Evolutionary conservation across 2,329 filamentous ascomycete genomes (phyloP).

Genomic region (Neocucurbitaria cava): DNA sequence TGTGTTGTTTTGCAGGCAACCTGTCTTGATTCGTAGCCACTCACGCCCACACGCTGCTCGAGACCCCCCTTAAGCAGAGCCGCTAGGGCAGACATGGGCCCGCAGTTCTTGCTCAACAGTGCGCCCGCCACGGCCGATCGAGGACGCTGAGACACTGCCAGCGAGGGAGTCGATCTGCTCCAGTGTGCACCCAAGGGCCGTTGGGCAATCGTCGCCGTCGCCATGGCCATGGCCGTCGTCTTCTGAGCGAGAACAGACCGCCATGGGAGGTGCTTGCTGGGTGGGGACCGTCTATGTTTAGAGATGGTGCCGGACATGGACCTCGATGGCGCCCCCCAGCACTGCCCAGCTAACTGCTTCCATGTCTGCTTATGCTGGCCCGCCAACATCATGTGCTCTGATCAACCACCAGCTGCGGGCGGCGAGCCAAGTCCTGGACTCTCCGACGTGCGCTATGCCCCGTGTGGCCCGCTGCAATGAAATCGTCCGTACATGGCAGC

Average conservation of each 20-base stretch:
- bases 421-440: conserved; percentile 1
- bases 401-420: background rate
- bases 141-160: conserved; percentile 13
- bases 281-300: conserved; percentile 20
- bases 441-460: conserved; percentile 12
- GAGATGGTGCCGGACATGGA: conserved; percentile 17
- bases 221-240: too few relatives aligned
- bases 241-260: background rate
- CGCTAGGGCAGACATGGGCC: conserved; percentile 19
- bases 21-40: conserved; percentile 15
- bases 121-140: conserved; percentile 13
- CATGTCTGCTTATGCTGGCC: conserved; percentile 1
- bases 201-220: too few relatives aligned
- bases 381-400: background rate
- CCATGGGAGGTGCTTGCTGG: conserved; percentile 3
- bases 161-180: conserved; percentile 8
- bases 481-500: conserved; percentile 6
- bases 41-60: conserved; percentile 18
- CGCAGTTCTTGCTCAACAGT: conserved; percentile 13
- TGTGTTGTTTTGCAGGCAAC: background rate
- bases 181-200: background rate
- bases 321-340: conserved; percentile 1
- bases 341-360: background rate
- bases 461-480: conserved; percentile 11
- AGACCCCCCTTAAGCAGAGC: conserved; percentile 15